Evolutionary conservation across 1,139 yeast genomes (phyloP), one percentile per base, ranked within the genome.

Genomic region (Blastobotrys elegans): DNA sequence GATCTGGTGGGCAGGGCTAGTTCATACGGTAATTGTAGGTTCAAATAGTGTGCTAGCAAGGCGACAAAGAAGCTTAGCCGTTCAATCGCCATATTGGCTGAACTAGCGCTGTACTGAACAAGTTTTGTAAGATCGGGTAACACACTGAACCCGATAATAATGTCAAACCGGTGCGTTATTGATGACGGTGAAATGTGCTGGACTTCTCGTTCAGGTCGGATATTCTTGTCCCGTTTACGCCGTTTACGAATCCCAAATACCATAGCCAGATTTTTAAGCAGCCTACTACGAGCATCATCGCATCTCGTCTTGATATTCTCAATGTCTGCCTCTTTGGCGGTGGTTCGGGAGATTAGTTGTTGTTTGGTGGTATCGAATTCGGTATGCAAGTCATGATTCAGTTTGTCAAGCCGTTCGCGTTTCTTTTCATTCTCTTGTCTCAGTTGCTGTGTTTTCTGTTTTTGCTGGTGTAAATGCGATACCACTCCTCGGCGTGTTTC

Each of bases 11-110:
- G 69, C 18, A 64, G 56, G 2, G 50, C 36, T 21, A 67, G 53
- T 34, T 58, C 58, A 44, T 56, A 65, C 2, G 71, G 71, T 21
- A 67, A 56, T 26, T 58, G 57, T 4, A 64, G 43, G 30, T 61
- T 62, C n/a, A 64, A 51, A 48, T 66, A 67, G 53, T 61, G 57
- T 1, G 69, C 64, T 7, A 62, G 50, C 31, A 65, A 61, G 16
- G 55, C 56, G 6, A 55, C 47, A 37, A 65, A 64, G 35, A 52
- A 58, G 16, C 65, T 60, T 14, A 64, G 56, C 17, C 71, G 54
- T 49, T 67, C 71, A 14, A 67, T 42, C 11, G 68, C 62, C 36
- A 60, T 53, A 48, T 64, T 66, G 34, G 66, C 56, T 4, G 58
- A 50, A 16, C 57, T 52, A 16, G 53, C 56, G 10, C 60, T 52